phyloP scores from a whole-genome alignment of 2,329 filamentous ascomycete species.

The Xylariaceae sp. region DNA sequence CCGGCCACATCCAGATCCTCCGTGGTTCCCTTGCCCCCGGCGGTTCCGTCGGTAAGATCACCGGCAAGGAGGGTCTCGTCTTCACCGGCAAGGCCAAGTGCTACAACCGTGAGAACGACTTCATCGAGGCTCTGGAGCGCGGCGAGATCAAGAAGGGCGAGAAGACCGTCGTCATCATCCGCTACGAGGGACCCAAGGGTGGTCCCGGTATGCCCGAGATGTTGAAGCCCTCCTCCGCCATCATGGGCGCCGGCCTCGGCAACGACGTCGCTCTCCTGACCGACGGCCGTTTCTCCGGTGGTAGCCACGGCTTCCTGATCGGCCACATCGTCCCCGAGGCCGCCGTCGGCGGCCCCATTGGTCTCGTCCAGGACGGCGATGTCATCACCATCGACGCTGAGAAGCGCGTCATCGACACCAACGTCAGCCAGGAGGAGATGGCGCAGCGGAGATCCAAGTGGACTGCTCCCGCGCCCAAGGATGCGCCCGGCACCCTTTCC shows the following conservation, averaged over 20 bases:
- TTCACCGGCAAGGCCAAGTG: constrained; percentile 78
- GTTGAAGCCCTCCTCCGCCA: constrained; percentile 83
- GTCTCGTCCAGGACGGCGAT: constrained; percentile 75
- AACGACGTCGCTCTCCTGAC: constrained; percentile 70
- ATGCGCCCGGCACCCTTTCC: constrained; percentile 59
- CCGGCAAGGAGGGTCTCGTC: constrained; percentile 81
- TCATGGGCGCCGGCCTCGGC: constrained; percentile 84
- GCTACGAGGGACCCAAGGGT: constrained; percentile 90
- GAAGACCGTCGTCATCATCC: constrained; percentile 85
- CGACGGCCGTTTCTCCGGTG: constrained; percentile 72
- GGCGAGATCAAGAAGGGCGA: constrained; percentile 78
- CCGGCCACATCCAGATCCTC: constrained; percentile 84
- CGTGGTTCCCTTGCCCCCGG: constrained; percentile 79
- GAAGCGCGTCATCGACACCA: constrained; percentile 61
- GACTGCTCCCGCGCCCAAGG: constrained; percentile 55
- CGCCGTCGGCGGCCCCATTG: constrained; percentile 79
- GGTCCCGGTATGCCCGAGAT: constrained; percentile 95
- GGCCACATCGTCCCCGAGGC: constrained; percentile 86
- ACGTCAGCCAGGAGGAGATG: constrained; percentile 62
- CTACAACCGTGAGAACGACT: constrained; percentile 77
- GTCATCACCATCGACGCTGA: constrained; percentile 77
- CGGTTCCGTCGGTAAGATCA: constrained; percentile 89
- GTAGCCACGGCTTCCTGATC: constrained; percentile 80
- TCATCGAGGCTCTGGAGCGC: constrained; percentile 70
- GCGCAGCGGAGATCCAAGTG: constrained; percentile 52